These are phyloP conservation scores for Phytophthora colocasiae DNA, from an alignment of 352 stramenopile species.

Conservation along the genomic window DNA sequence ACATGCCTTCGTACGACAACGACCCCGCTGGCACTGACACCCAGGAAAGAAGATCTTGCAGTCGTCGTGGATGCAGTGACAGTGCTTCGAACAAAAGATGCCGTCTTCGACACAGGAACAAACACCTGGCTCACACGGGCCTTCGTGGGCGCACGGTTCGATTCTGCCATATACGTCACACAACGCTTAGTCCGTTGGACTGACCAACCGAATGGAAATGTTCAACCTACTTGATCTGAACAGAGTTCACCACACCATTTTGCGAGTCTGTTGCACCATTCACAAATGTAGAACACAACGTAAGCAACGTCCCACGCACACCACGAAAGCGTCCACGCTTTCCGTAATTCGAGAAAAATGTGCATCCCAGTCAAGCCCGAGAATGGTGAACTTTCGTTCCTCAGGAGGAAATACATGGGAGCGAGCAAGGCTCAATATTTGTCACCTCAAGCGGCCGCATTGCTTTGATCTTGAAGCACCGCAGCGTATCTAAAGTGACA, in stretches of 20 bases:
- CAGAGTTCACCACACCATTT: slow-evolving; percentile 52
- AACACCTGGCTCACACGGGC: slow-evolving; percentile 81
- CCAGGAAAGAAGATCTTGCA: slow-evolving; percentile 91
- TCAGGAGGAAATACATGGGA: slow-evolving; percentile 42
- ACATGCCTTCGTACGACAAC: slow-evolving; percentile 89
- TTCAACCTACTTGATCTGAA: slow-evolving; percentile 58
- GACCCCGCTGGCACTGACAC: slow-evolving; percentile 86
- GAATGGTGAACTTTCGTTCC: slow-evolving; percentile 26
- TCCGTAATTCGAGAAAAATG: slow-evolving; percentile 19
- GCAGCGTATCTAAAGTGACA: slow-evolving; percentile 71
- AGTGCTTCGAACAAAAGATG: slow-evolving; percentile 94
- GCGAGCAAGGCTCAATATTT: slow-evolving; percentile 42
- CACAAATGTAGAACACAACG: slow-evolving; percentile 6
- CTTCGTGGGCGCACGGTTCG: slow-evolving; percentile 87
- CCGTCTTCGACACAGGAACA: slow-evolving; percentile 90
- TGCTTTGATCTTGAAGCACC: slow-evolving; percentile 41
- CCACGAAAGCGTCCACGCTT: no score
- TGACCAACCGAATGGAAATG: neutral
- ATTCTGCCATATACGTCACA: slow-evolving; percentile 49
- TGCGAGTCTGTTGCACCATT: slow-evolving; percentile 38
- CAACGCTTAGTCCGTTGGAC: neutral
- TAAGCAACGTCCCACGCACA: neutral
- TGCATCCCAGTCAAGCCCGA: slow-evolving; percentile 36
- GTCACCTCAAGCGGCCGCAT: slow-evolving; percentile 60
- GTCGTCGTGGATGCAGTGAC: slow-evolving; percentile 73